Percentiles rank a stretch among this genome's conserved stretches.
Conservation (phyloP, 306 rosid genomes). For the Begonia masoniana region DNA sequence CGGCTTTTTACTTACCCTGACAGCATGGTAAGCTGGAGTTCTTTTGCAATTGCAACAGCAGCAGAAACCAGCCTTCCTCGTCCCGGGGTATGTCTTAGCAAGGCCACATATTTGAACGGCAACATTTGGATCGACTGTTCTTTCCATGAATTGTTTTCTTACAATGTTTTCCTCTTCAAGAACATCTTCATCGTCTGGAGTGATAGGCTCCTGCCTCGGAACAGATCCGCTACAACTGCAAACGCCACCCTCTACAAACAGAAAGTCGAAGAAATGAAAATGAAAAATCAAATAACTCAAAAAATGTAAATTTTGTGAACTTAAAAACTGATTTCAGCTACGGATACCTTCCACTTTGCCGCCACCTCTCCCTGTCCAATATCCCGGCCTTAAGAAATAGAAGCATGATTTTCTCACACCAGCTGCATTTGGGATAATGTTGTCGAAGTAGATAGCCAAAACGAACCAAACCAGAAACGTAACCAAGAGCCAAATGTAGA, state of each 20-base stretch:
- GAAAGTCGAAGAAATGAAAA: background rate
- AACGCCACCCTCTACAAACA: conserved; percentile 55
- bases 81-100: conserved; percentile 64
- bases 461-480: conserved; percentile 69
- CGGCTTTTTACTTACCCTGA: conserved; percentile 43
- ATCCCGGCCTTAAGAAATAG: conserved; percentile 61
- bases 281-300: background rate
- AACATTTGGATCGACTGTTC: conserved; percentile 31
- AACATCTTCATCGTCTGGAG: conserved; percentile 81
- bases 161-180: conserved; percentile 67
- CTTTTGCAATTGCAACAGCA: conserved; percentile 51
- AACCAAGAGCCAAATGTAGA: conserved; percentile 49
- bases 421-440: conserved; percentile 69
- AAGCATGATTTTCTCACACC: conserved; percentile 72
- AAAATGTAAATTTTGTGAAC: background rate
- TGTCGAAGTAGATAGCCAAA: conserved; percentile 80
- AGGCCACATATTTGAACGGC: conserved; percentile 86
- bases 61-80: conserved; percentile 24
- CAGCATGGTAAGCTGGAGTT: conserved; percentile 44
- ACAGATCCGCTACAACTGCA: conserved; percentile 50
- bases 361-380: conserved; percentile 72
- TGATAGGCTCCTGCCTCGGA: conserved; percentile 29
- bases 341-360: conserved; percentile 53
- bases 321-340: conserved; percentile 5
- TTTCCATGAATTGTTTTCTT: conserved; percentile 30